phyloP scores from a whole-genome alignment of 495 filamentous ascomycete genomes.

The Penicillium cosmopolitanum region DNA sequence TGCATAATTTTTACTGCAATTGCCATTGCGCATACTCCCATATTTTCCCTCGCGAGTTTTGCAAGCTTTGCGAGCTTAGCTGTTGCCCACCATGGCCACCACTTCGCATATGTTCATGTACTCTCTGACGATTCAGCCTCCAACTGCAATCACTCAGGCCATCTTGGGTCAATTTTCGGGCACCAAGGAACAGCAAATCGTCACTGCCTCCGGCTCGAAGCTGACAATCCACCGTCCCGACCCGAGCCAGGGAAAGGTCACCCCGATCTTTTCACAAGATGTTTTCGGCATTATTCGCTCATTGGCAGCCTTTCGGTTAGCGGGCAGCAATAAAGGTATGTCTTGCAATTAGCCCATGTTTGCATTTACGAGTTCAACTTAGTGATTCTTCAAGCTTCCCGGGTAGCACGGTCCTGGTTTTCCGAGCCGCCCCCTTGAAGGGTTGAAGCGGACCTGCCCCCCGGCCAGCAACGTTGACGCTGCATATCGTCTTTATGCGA shows the following conservation, averaged over 20 bases:
- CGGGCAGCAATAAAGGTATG: conserved; percentile 97
- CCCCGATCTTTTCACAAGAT: conserved; percentile 84
- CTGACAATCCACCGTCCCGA: conserved; percentile 88
- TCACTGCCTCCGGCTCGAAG: conserved; percentile 89
- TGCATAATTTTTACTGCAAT: conserved; percentile 38
- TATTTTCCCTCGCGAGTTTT: conserved; percentile 4
- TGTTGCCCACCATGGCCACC: conserved; percentile 78
- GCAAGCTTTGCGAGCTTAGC: conserved; percentile 14
- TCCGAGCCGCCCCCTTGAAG: conserved; percentile 38
- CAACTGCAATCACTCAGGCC: conserved; percentile 85
- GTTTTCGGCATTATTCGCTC: conserved; percentile 92
- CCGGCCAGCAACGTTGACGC: conserved; percentile 47
- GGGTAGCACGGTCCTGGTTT: conserved; percentile 51
- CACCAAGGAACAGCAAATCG: conserved; percentile 93
- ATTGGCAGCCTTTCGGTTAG: conserved; percentile 84
- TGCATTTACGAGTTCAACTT: conserved; percentile 70
- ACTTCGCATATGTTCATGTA: conserved; percentile 98
- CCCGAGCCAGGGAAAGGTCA: conserved; percentile 80
- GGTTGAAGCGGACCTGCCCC: conserved; percentile 39
- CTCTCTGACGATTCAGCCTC: conserved; percentile 89
- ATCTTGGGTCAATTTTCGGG: conserved; percentile 93
- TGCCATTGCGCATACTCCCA: conserved; percentile 17
- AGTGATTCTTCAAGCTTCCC: conserved; percentile 88
- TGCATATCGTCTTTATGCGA: conserved; percentile 35
- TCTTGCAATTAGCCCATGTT: conserved; percentile 40